Evolutionary conservation across 495 filamentous ascomycete species (phyloP).

Genomic region (Trichocladium antarcticum): DNA sequence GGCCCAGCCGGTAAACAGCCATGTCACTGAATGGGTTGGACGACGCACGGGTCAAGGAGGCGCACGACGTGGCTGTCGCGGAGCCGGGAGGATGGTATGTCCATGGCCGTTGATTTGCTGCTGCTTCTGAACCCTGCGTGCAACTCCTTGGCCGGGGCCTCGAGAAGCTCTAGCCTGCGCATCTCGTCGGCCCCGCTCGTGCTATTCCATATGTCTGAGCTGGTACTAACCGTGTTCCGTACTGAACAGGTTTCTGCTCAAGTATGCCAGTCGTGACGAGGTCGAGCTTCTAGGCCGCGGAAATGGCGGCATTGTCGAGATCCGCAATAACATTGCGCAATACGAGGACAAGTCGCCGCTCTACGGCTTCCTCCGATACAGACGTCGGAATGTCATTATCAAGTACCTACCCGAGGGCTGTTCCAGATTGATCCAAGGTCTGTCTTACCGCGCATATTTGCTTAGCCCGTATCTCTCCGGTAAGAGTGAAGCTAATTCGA

Average conservation of each 20-base stretch:
- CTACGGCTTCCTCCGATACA: conserved; percentile 84
- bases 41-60: conserved; percentile 64
- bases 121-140: not conserved
- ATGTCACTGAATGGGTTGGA: conserved; percentile 99
- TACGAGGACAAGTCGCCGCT: conserved; percentile 79
- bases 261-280: conserved; percentile 82
- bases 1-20: conserved; percentile 14
- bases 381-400: conserved; percentile 79
- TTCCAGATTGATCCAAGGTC: conserved; percentile 85
- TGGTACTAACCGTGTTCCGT: conserved; percentile 11
- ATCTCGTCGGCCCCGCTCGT: too few relatives aligned
- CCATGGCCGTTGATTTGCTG: not conserved
- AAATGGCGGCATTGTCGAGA: conserved; percentile 72
- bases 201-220: not conserved
- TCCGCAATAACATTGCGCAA: conserved; percentile 61
- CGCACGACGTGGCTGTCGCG: conserved; percentile 63
- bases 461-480: not conserved
- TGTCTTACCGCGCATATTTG: conserved; percentile 20
- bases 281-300: conserved; percentile 69
- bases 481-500: conserved; percentile 9
- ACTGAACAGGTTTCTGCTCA: conserved; percentile 72
- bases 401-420: conserved; percentile 86
- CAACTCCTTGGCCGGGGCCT: not conserved
- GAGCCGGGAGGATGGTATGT: conserved; percentile 94
- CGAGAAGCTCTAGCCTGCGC: not conserved